These are phyloP conservation scores for Russula foetens DNA, from an alignment of 768 basidiomycete genomes.

Conservation along the genomic window DNA sequence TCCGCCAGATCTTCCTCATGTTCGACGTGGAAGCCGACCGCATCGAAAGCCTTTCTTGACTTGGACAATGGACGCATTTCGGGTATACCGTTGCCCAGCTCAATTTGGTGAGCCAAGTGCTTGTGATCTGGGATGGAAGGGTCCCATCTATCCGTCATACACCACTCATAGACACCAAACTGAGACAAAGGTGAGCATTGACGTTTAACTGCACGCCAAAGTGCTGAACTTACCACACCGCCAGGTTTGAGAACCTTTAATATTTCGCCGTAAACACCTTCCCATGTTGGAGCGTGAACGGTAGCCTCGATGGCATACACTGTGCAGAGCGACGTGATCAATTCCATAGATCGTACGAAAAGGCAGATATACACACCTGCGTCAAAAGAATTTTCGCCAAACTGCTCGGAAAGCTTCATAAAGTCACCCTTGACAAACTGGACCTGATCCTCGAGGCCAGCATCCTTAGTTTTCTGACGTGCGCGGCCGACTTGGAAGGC, in stretches of 20 bases:
- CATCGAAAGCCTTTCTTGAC: conserved; percentile 68
- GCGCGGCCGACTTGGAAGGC: conserved; percentile 91
- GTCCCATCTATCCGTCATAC: conserved; percentile 95
- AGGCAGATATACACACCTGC: conserved; percentile 51
- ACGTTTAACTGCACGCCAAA: not conserved
- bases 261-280: conserved; percentile 93
- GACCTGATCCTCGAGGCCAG: conserved; percentile 69
- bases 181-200: conserved; percentile 25
- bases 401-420: conserved; percentile 87
- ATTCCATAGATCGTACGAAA: not conserved
- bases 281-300: conserved; percentile 91
- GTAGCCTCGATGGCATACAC: conserved; percentile 99
- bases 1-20: conserved; percentile 94
- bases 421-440: conserved; percentile 91
- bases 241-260: conserved; percentile 92
- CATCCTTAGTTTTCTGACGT: conserved; percentile 66
- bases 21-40: conserved; percentile 80
- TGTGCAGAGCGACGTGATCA: conserved; percentile 24
- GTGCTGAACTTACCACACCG: conserved; percentile 60
- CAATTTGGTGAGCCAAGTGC: conserved; percentile 82
- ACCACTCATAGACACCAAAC: conserved; percentile 99
- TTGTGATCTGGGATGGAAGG: conserved; percentile 81
- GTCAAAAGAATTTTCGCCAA: conserved; percentile 90
- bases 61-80: conserved; percentile 80
- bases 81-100: conserved; percentile 94